Percentiles rank a stretch among this genome's conserved stretches.
Evolutionary conservation across 352 stramenopile species (phyloP).

Genomic region (Phytopythium montanum): DNA sequence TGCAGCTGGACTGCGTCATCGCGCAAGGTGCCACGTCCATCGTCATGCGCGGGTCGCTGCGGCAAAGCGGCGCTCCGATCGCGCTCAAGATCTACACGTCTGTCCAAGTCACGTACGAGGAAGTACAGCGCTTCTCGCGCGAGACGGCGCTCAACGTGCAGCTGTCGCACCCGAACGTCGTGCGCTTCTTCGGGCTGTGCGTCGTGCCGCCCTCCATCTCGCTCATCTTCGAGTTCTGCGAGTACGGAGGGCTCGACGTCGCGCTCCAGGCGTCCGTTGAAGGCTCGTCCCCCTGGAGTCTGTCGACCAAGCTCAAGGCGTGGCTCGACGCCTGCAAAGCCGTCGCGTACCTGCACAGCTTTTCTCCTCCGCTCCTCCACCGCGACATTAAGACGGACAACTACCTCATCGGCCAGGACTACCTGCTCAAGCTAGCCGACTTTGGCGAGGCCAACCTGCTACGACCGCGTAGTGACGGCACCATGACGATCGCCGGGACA

Average conservation of each 20-base stretch:
- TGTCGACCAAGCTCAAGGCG: slow-evolving; percentile 75
- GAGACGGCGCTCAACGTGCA: slow-evolving; percentile 80
- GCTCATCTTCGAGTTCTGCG: slow-evolving; percentile 86
- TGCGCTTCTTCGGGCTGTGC: slow-evolving; percentile 78
- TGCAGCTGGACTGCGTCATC: slow-evolving; percentile 75
- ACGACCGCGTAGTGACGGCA: slow-evolving; percentile 62
- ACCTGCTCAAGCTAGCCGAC: slow-evolving; percentile 76
- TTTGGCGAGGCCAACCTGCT: slow-evolving; percentile 86
- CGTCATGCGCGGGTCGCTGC: slow-evolving; percentile 71
- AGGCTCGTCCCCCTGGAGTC: slow-evolving; percentile 50
- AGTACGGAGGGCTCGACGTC: slow-evolving; percentile 72
- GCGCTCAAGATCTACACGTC: slow-evolving; percentile 87
- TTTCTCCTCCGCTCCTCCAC: slow-evolving; percentile 72
- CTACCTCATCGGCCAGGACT: slow-evolving; percentile 77
- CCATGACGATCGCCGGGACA: slow-evolving; percentile 84
- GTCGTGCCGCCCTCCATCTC: slow-evolving; percentile 83
- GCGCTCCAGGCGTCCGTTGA: slow-evolving; percentile 24
- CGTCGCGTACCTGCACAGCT: slow-evolving; percentile 83
- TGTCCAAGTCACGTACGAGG: slow-evolving; percentile 79
- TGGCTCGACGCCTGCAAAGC: slow-evolving; percentile 82
- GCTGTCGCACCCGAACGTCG: slow-evolving; percentile 81
- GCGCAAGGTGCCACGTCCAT: slow-evolving; percentile 79
- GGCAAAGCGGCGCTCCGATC: slow-evolving; percentile 45
- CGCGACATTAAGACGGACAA: slow-evolving; percentile 88
- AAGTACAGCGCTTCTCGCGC: slow-evolving; percentile 75